Base-by-base conservation (phyloP, 768 basidiomycete species). In the Boletus subcaerulescens region DNA sequence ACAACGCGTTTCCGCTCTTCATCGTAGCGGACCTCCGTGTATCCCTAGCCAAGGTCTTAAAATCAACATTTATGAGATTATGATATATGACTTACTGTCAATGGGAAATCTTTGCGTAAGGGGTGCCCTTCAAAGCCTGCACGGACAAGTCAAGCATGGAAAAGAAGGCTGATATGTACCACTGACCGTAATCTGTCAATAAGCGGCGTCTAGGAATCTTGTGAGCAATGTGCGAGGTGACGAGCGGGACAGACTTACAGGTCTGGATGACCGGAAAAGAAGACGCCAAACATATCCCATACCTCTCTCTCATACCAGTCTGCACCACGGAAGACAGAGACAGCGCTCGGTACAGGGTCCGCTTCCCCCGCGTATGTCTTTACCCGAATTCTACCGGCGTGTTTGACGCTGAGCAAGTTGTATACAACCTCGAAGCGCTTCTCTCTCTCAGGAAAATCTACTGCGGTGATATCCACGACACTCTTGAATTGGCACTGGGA, bases 271-370 rank as follows among this genome's bases (percentile, higher is more conserved):
- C 85, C 89, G 57, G 84, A 84, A 79, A 99, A 99, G 80, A 93
- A 97, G 45, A 99, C 89, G 43, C 97, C 97, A 67, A 78, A 99
- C 73, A 99, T 80, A 75, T 99, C 97, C 95, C 96, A 99, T 29
- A 91, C 87, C 73, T 99, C 97, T 55, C 97, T 81, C 74, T 99
- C 97, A 70, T 97, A 98, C 97, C 97, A 99, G 67, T 99, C 92
- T 7, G 97, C 96, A 56, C 96, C 93, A 47, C 84, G 80, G 77
- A 89, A 99, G 24, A 98, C 56, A 13, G 83, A 80, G 4, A 83
- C 77, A 26, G 80, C 84, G 63, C 89, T 94, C 1, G 96, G 97
- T 3, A 98, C 91, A 35, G 89, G 83, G 63, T 94, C 89, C 12
- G 87, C 87, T 74, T 99, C 97, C 57, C 89, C 89, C 55, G 93